Conservation (phyloP, 208 protist genomes). For the Crithidia thermophila region DNA sequence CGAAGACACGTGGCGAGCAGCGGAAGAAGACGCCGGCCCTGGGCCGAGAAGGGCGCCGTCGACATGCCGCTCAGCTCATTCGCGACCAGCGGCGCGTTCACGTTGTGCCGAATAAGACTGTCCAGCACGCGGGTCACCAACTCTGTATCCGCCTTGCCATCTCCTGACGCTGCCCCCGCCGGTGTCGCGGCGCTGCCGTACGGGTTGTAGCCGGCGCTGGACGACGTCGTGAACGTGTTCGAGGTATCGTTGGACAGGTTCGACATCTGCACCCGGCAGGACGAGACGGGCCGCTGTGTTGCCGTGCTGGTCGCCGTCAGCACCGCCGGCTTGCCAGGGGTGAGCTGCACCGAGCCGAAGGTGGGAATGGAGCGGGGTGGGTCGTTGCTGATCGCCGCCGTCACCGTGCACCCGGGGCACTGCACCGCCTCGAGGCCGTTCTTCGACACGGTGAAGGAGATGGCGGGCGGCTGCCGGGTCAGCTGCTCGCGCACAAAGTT, state of each 20-base stretch:
- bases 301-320: slow-evolving; percentile 49
- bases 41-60: slow-evolving; percentile 30
- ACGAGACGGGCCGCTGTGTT: slow-evolving; percentile 41
- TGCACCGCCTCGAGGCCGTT: slow-evolving; percentile 50
- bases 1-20: slow-evolving; percentile 59
- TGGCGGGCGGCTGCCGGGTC: slow-evolving; percentile 49
- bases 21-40: slow-evolving; percentile 55
- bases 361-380: slow-evolving; percentile 45
- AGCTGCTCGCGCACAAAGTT: slow-evolving; percentile 65
- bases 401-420: slow-evolving; percentile 62
- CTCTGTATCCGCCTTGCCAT: slow-evolving; percentile 41
- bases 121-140: slow-evolving; percentile 70
- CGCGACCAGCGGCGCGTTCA: slow-evolving; percentile 40
- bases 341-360: slow-evolving; percentile 46
- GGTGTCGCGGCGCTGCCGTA: not conserved
- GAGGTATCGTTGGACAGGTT: not conserved
- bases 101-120: slow-evolving; percentile 56
- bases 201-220: slow-evolving; percentile 7
- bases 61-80: slow-evolving; percentile 44
- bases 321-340: slow-evolving; percentile 28
- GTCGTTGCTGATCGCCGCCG: slow-evolving; percentile 49
- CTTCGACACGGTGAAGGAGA: slow-evolving; percentile 48
- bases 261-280: slow-evolving; percentile 46
- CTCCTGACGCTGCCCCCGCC: not conserved
- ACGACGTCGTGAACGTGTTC: not conserved